Percentiles rank a stretch among this genome's conserved stretches.
These are phyloP conservation scores for Suillus subalutaceus DNA, from an alignment of 768 basidiomycete genomes.

Conservation along the genomic window DNA sequence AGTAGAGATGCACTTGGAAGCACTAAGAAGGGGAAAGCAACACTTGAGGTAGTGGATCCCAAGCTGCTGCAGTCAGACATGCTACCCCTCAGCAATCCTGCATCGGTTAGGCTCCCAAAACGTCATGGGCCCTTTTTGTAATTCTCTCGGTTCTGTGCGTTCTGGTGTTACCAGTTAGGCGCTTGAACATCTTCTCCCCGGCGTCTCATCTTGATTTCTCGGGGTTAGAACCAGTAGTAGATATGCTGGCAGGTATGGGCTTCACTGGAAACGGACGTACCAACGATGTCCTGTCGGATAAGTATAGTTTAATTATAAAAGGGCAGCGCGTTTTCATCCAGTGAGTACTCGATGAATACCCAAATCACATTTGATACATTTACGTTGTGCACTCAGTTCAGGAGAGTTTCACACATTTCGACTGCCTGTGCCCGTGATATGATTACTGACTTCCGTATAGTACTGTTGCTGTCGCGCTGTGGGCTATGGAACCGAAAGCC, in stretches of 20 bases:
- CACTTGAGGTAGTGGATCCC: background rate
- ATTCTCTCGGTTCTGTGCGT: slow-evolving; percentile 23
- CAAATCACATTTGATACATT: background rate
- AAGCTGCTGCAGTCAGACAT: background rate
- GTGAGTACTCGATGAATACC: slow-evolving; percentile 42
- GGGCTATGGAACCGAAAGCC: slow-evolving; percentile 38
- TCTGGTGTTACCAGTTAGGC: slow-evolving; percentile 18
- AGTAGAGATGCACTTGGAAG: slow-evolving; percentile 5
- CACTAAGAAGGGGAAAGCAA: slow-evolving; percentile 6
- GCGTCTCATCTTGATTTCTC: slow-evolving; percentile 5
- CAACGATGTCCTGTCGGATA: slow-evolving; percentile 57
- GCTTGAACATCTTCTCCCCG: slow-evolving; percentile 1
- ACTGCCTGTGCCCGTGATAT: no score
- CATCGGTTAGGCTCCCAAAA: slow-evolving; percentile 8
- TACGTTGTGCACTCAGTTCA: slow-evolving; percentile 47
- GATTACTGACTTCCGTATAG: no score
- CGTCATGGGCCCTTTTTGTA: slow-evolving; percentile 20
- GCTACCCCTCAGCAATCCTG: slow-evolving; percentile 7
- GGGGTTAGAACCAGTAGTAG: slow-evolving; percentile 7
- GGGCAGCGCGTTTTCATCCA: slow-evolving; percentile 74
- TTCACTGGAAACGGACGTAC: slow-evolving; percentile 37
- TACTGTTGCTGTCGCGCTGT: no score
- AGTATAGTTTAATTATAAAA: slow-evolving; percentile 69
- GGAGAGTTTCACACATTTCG: slow-evolving; percentile 28
- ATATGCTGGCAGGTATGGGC: background rate